phyloP scores from a whole-genome alignment of 345 rosid genomes.

The Syzygium aromaticum region DNA sequence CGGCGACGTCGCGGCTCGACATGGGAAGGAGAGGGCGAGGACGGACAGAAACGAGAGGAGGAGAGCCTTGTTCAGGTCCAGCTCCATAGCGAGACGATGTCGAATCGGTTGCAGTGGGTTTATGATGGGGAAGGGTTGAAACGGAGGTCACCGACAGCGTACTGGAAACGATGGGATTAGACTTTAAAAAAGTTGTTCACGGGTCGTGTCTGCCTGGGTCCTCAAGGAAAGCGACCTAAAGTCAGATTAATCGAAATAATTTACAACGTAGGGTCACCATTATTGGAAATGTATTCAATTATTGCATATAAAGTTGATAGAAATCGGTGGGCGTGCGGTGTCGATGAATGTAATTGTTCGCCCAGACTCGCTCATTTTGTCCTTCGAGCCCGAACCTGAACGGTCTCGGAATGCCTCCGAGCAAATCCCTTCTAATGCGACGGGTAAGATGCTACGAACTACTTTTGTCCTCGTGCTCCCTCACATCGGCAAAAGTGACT shows the following conservation, averaged over 20 bases:
- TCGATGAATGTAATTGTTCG: neutral
- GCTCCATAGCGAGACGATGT: neutral
- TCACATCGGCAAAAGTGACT: no score
- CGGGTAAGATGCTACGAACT: no score
- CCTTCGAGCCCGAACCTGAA: neutral
- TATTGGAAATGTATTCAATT: neutral
- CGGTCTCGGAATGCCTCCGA: neutral
- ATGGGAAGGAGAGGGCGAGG: neutral
- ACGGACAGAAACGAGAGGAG: neutral
- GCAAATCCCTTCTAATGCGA: no score
- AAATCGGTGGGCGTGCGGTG: neutral
- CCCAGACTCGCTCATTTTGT: neutral
- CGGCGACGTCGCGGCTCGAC: neutral
- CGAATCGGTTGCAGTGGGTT: neutral
- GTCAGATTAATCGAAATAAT: neutral
- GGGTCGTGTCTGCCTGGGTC: neutral
- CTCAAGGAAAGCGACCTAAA: neutral
- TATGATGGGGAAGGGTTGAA: neutral
- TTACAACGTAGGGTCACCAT: neutral
- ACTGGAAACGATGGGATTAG: neutral
- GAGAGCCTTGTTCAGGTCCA: neutral
- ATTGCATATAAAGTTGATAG: neutral
- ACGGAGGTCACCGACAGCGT: neutral
- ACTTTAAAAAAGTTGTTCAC: neutral
- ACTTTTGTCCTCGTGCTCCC: no score